These are phyloP conservation scores for Tylopilus rubrobrunneus DNA, from an alignment of 768 basidiomycete species.

Conservation along the genomic window DNA sequence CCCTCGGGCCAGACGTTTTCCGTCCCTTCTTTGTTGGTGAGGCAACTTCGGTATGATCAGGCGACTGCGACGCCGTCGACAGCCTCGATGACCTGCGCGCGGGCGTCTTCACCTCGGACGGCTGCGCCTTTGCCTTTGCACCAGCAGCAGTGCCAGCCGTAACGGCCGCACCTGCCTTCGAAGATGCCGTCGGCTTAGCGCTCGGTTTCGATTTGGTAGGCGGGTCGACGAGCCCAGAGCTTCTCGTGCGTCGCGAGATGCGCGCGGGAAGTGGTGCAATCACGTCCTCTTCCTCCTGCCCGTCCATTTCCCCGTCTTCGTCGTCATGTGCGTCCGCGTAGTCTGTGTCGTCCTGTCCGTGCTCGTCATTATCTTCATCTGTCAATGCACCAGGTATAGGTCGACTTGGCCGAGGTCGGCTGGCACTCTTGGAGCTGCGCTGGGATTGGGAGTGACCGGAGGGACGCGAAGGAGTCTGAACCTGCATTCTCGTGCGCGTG, in stretches of 20 bases:
- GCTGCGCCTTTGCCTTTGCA: constrained; percentile 14
- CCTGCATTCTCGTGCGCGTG: constrained; percentile 8
- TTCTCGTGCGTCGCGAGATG: constrained; percentile 19
- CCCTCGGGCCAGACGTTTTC: constrained; percentile 19
- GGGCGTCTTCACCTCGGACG: constrained; percentile 23
- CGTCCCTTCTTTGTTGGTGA: constrained; percentile 23
- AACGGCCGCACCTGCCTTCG: background rate
- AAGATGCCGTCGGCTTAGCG: background rate
- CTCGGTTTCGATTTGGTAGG: constrained; percentile 9
- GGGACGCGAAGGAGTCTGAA: constrained; percentile 13
- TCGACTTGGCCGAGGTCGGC: constrained; percentile 16
- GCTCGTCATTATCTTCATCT: constrained; percentile 34
- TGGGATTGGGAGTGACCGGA: constrained; percentile 10
- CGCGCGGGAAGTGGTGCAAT: constrained; percentile 32
- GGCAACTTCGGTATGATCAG: constrained; percentile 24
- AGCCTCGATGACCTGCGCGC: constrained; percentile 38
- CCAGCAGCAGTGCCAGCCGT: background rate
- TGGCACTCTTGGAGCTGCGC: constrained; percentile 5
- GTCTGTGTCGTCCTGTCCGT: constrained; percentile 19
- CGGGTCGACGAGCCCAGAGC: constrained; percentile 9
- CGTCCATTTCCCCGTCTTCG: constrained; percentile 19
- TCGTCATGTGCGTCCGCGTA: constrained; percentile 22
- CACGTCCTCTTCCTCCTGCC: constrained; percentile 33
- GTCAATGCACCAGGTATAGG: constrained; percentile 44
- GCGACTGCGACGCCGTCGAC: constrained; percentile 33